phyloP scores from a whole-genome alignment of 805 yeast genomes.

The Wickerhamomyces pijperi region DNA sequence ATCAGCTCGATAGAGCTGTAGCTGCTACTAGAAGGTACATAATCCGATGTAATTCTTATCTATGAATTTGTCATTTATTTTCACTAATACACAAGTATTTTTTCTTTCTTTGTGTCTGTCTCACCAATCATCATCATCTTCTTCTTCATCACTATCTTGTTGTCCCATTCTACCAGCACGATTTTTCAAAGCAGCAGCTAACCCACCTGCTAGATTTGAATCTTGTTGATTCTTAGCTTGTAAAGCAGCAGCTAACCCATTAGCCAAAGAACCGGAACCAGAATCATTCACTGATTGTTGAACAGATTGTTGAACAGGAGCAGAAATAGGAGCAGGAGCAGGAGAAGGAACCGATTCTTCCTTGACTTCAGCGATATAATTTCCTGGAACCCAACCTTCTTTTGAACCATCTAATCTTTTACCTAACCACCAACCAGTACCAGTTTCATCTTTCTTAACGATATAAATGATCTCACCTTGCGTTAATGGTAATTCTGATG shows the following conservation, averaged over 20 bases:
- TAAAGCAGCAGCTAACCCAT: slow-evolving; percentile 61
- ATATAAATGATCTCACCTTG: slow-evolving; percentile 72
- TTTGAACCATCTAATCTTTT: slow-evolving; percentile 59
- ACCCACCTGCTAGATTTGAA: slow-evolving; percentile 61
- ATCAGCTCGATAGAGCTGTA: too few relatives aligned
- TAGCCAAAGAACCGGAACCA: slow-evolving; percentile 23
- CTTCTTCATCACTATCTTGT: slow-evolving; percentile 62
- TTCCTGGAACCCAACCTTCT: slow-evolving; percentile 97
- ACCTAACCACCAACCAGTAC: slow-evolving; percentile 93
- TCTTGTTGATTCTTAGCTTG: slow-evolving; percentile 53
- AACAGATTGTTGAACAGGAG: slow-evolving; percentile 23
- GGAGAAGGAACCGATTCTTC: slow-evolving; percentile 27
- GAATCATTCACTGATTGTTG: slow-evolving; percentile 9
- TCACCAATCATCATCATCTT: slow-evolving; percentile 67
- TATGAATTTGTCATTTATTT: too few relatives aligned
- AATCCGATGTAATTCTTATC: too few relatives aligned
- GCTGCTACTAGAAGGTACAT: too few relatives aligned
- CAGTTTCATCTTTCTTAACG: slow-evolving; percentile 42
- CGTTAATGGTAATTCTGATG: slow-evolving; percentile 67
- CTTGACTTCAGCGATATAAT: slow-evolving; percentile 60
- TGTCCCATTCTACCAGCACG: slow-evolving; percentile 53
- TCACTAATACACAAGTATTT: too few relatives aligned
- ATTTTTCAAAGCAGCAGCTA: slow-evolving; percentile 79
- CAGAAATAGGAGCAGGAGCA: slow-evolving; percentile 23
- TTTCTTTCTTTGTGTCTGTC: background rate